Evolutionary conservation across 1,284 basidiomycete species (phyloP), one percentile per base, ranked within the genome.

Genomic region (Serendipita sp.): DNA sequence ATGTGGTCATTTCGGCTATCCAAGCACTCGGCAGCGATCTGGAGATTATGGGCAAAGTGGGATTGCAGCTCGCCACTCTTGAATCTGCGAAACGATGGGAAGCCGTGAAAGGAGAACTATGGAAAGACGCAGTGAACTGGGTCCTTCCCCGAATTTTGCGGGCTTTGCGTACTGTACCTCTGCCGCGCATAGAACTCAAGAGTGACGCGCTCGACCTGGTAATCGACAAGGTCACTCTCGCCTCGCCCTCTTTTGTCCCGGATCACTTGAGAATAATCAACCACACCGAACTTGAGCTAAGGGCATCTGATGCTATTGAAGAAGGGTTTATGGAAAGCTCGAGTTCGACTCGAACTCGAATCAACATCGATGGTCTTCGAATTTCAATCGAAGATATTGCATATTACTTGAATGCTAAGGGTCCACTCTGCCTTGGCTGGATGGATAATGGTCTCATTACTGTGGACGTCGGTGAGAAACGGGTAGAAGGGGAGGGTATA

Each of bases 401-500:
- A 17, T 81, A 79, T 67, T 79, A 76, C 64, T 69, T 77, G 63
- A 71, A 70, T 45, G 78, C 76, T 65, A 74, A 71, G 41, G 73
- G 71, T 0, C 61, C 66, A 45, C 61, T 62, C 29, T 66, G 64
- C 41, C 55, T 71, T 12, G 70, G 72, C 3, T 80, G 79, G 67
- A 70, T 76, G 47, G 79, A 82, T 64, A 74, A 78, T 65, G 79
- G 80, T 2, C 65, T 80, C 4, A 65, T 79, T 15, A 77, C 73
- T 63, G 69, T 78, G 29, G 73, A 76, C 61, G 67, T 77, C 1
- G 74, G 74, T 5, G 63, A 62, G 3, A 22, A 53, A 4, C 66
- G 64, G 12, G 65, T 38, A 3, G 53, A 62, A 5, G 72, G 70
- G 6, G 65, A 74, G 63, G 74, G 73, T 12, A 68, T 72, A 64